Base-by-base conservation (phyloP, 2,329 filamentous ascomycete genomes). In the Pseudocercospora cruenta region DNA sequence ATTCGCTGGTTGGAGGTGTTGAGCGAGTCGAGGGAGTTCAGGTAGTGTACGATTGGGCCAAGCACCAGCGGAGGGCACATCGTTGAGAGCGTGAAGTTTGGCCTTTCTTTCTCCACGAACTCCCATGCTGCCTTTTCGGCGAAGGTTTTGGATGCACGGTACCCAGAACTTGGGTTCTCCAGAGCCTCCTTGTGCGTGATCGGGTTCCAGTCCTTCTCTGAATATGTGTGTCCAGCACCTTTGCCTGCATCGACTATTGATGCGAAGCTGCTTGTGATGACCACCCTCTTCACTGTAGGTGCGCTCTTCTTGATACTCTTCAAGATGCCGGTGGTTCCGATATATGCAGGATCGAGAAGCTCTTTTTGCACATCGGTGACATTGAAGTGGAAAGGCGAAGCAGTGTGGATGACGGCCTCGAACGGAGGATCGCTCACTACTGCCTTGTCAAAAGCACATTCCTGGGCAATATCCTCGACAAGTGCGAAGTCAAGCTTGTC, bases 1-100 rank as follows among this genome's bases (percentile, higher is more conserved):
- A 92, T 84, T 14, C 88, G 85, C 70, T 88, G 84, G 75, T 92
- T 93, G 16, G 90, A 92, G 1, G 90, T 91, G 79, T 93, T 94
- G 68, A 93, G 80, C 1, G 81, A 80, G n/a, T 87, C 84, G 1
- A 91, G 81, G 19, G 82, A 85, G 66, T 88, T 84, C 1, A 93
- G 82, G 70, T 88, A 87, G 70, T 90, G 84, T 4, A 82, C 81
- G 43, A 84, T 80, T 0, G 83, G 84, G 1, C 83, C 83, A 58
- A 82, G 80, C 0, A 85, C 82, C 68, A 84, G 78, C 0, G 83
- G 83, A 3, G 84, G 84, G 69, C 82, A 83, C 55, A 85, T 79
- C 1, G 82, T 84, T 0, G 80, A 74, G 19, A 86, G 69, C 9
- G 77, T 78, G 69, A 85, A 86, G 68, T 81, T 82, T 3, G 82